Percentiles rank a stretch among this genome's conserved stretches.
phyloP scores from a whole-genome alignment of 2,329 filamentous ascomycete genomes.

The Diplodia intermedia region DNA sequence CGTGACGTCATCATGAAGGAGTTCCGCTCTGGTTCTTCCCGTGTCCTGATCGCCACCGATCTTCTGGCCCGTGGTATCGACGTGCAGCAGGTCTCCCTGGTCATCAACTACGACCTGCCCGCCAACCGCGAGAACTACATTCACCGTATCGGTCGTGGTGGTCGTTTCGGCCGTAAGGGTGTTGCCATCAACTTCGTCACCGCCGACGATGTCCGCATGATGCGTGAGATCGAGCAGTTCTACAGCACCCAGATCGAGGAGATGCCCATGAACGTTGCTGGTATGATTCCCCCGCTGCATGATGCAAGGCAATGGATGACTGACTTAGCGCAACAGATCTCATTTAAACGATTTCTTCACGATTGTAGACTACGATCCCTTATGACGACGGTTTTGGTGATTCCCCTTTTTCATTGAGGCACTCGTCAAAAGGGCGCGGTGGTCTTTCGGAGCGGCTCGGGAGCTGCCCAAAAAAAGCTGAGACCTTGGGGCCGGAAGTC shows the following conservation, averaged over 20 bases:
- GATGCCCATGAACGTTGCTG: constrained; percentile 94
- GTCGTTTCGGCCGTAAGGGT: constrained; percentile 99
- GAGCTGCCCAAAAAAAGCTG: constrained; percentile 40
- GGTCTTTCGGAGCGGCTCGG: constrained; percentile 29
- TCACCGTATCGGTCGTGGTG: constrained; percentile 98
- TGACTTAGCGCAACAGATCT: constrained; percentile 40
- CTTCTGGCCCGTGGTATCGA: constrained; percentile 99
- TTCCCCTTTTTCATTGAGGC: constrained; percentile 40
- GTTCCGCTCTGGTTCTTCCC: constrained; percentile 97
- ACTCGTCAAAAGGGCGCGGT: constrained; percentile 30
- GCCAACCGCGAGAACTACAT: constrained; percentile 99
- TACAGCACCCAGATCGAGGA: constrained; percentile 99
- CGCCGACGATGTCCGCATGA: constrained; percentile 98
- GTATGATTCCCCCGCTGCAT: constrained; percentile 51
- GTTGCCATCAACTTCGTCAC: constrained; percentile 99
- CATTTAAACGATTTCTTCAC: constrained; percentile 47
- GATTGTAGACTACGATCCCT: constrained; percentile 39
- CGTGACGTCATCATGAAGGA: constrained; percentile 99
- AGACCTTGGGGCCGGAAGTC: constrained; percentile 38
- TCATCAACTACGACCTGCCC: constrained; percentile 99
- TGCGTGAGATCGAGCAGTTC: constrained; percentile 99
- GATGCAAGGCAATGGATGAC: constrained; percentile 34
- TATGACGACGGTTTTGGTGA: constrained; percentile 36
- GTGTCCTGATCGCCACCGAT: constrained; percentile 98
- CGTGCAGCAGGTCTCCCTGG: constrained; percentile 98